phyloP scores from a whole-genome alignment of 2,329 filamentous ascomycete species.

The Scedosporium aurantiacum region DNA sequence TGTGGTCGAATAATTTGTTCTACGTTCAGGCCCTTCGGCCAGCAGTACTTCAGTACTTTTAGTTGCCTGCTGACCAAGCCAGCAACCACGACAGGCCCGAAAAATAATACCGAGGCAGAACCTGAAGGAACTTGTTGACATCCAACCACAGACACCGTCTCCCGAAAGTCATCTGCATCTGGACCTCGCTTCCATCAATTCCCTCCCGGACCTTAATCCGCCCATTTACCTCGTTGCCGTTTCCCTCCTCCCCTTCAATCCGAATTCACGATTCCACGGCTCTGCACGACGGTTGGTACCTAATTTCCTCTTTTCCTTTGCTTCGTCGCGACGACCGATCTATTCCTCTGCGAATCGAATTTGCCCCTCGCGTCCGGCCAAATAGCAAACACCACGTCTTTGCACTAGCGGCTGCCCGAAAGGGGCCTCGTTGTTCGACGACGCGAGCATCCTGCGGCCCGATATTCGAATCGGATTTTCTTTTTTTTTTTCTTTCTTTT shows the following conservation, averaged over 20 bases:
- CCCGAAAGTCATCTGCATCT: not conserved
- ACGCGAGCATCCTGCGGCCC: not conserved
- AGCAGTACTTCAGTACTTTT: not conserved
- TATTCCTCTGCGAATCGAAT: not conserved
- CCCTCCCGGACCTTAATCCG: not conserved
- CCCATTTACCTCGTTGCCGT: not conserved
- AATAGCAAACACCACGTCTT: not conserved
- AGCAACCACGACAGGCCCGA: slow-evolving; percentile 1
- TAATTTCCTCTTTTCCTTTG: not conserved
- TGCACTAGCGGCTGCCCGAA: not conserved
- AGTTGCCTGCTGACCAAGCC: not conserved
- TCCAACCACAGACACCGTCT: not conserved
- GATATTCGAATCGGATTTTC: not conserved
- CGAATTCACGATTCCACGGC: not conserved
- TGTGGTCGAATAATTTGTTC: not conserved
- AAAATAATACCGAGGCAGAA: slow-evolving; percentile 7
- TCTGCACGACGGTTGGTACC: not conserved
- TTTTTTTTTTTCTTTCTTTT: not conserved
- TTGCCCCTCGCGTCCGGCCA: not conserved
- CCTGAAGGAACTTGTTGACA: not conserved
- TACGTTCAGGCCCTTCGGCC: not conserved
- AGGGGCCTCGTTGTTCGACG: not conserved
- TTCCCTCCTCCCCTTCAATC: not conserved
- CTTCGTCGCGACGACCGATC: not conserved
- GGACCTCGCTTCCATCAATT: slow-evolving; percentile 2